Base-by-base conservation (phyloP, 441 rosid species). In the Sinapis alba region DNA sequence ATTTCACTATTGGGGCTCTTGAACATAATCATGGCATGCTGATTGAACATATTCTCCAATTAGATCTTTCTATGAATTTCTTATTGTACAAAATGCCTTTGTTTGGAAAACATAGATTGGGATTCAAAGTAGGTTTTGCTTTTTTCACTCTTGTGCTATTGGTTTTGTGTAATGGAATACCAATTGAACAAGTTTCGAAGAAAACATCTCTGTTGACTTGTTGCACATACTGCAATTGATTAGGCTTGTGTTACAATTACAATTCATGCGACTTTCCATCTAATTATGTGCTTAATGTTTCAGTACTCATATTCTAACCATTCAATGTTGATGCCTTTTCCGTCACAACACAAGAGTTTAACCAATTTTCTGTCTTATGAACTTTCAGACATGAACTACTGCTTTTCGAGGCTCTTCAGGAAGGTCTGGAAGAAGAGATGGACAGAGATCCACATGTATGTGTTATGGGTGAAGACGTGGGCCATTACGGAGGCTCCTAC, bases 371-470 rank as follows among this genome's bases (percentile, higher is more conserved):
- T 1, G 7, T 51, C 19, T 19, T 62, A 6, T 65, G 15, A 23
- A 57, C 1, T 30, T 67, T 19, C 87, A 96, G 99, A 69, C 98
- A 90, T 66, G 97, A 96, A 68, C 84, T 96, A 65, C 72, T 96
- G 69, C 97, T 96, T 59, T 93, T 89, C 69, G 99, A 96, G 88
- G 99, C 98, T 69, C 82, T 93, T 13, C 83, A 82, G 80, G 97
- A 93, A 88, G 99, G 99, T 74, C 80, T 96, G 73, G 99, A 93
- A 78, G 99, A 96, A 83, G 99, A 96, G 85, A 96, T 96, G 98
- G 98, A 93, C 30, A 90, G 97, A 86, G 99, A 93, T 84, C 81
- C 91, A 41, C 51, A 5, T 18, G 98, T 93, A 2, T 93, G 97
- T 27, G 97, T 93, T 23, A 91, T 96, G 91, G 99, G 98, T 20